Conservation (phyloP, 164 flowering plant genomes). For the Platanus orientalis region DNA sequence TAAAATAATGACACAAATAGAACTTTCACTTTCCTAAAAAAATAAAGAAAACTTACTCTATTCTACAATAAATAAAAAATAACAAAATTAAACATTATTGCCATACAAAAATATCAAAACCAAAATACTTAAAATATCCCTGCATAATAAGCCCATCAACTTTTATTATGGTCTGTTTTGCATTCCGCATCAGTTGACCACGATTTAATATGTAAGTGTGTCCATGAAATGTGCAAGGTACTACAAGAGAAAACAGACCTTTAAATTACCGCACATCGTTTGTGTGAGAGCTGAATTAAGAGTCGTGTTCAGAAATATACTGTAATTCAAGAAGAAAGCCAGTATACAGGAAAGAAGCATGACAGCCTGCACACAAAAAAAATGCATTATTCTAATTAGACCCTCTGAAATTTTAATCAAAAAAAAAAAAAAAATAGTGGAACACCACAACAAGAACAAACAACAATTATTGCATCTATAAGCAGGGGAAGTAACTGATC, state of each 20-base stretch:
- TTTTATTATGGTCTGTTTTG: no score
- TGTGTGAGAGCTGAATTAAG: slow-evolving; percentile 91
- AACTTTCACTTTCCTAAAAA: no score
- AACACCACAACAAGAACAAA: not conserved
- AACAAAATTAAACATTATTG: no score
- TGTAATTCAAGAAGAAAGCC: slow-evolving; percentile 82
- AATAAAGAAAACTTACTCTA: no score
- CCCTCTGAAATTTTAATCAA: not conserved
- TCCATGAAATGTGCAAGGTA: not conserved
- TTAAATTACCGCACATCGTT: slow-evolving; percentile 85
- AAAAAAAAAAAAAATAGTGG: not conserved
- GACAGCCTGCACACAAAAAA: slow-evolving; percentile 66
- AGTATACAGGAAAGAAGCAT: slow-evolving; percentile 75
- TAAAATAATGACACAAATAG: no score
- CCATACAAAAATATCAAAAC: no score
- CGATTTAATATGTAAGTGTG: not conserved
- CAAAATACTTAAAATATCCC: no score
- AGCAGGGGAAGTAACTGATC: not conserved
- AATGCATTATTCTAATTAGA: slow-evolving; percentile 9
- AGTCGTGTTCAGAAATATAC: slow-evolving; percentile 70
- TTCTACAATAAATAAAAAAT: no score
- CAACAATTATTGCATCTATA: no score
- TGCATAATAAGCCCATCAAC: no score
- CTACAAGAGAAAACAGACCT: slow-evolving; percentile 38
- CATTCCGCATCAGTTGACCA: no score